These are phyloP conservation scores for Botrytis sinoallii DNA, from an alignment of 2,329 filamentous ascomycete species.

Conservation along the genomic window DNA sequence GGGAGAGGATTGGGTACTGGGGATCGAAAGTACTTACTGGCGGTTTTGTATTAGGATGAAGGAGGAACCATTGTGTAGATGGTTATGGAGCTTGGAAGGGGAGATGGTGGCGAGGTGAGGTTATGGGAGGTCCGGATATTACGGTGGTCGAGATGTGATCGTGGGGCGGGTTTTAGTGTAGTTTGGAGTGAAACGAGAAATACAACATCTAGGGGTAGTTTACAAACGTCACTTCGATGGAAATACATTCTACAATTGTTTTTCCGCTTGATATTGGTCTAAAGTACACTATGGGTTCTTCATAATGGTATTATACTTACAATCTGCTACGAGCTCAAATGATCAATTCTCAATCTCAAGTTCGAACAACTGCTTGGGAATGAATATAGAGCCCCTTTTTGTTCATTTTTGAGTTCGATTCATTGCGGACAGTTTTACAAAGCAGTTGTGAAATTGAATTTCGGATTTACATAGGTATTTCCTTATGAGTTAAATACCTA, in stretches of 20 bases:
- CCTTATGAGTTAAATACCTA: rapidly evolving
- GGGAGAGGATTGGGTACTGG: not conserved
- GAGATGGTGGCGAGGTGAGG: conserved; percentile 1
- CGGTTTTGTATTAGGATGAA: conserved; percentile 90
- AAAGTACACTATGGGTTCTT: not conserved
- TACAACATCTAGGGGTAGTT: not conserved
- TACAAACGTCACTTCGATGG: not conserved
- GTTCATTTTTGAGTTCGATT: not conserved
- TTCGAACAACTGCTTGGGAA: not conserved
- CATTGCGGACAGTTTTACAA: not conserved
- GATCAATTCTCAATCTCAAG: not conserved
- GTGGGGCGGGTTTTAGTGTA: not conserved
- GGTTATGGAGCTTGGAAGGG: not conserved
- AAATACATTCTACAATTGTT: not conserved
- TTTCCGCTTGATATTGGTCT: not conserved
- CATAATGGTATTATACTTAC: no score
- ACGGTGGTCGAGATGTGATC: not conserved
- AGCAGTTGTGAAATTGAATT: not conserved
- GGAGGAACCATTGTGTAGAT: conserved; percentile 54
- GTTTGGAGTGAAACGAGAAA: not conserved
- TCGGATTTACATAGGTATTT: not conserved
- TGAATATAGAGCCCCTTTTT: not conserved
- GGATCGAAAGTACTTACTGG: conserved; percentile 53
- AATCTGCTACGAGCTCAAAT: not conserved
- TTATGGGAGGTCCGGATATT: conserved; percentile 5